phyloP scores from a whole-genome alignment of 208 protist species.

The Angomonas desouzai region DNA sequence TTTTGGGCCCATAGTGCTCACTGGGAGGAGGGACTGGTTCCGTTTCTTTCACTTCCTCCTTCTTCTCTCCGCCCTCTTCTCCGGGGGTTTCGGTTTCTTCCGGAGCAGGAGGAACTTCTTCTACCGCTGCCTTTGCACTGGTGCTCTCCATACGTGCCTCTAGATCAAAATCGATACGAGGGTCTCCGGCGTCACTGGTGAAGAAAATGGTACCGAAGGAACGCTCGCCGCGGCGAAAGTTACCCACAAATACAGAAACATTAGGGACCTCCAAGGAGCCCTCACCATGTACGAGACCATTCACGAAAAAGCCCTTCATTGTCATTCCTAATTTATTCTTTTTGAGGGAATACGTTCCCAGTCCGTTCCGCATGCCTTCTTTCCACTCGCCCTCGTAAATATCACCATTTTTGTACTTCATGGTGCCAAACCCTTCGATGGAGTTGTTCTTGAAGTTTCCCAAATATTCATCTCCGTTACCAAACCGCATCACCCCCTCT shows the following conservation, averaged over 20 bases:
- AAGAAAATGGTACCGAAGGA: slow-evolving; percentile 77
- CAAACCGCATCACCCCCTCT: slow-evolving; percentile 71
- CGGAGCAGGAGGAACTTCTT: not conserved
- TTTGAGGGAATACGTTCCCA: slow-evolving; percentile 76
- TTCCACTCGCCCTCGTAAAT: slow-evolving; percentile 84
- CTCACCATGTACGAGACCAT: slow-evolving; percentile 82
- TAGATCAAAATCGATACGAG: not conserved
- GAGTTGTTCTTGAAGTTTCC: slow-evolving; percentile 63
- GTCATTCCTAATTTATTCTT: slow-evolving; percentile 49
- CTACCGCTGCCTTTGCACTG: not conserved
- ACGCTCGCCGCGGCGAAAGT: slow-evolving; percentile 72
- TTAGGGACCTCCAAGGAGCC: slow-evolving; percentile 63
- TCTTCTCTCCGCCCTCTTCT: slow-evolving; percentile 1
- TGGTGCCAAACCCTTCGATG: slow-evolving; percentile 70
- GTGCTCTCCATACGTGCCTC: not conserved
- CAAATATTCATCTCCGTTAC: slow-evolving; percentile 86
- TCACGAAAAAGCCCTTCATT: slow-evolving; percentile 70
- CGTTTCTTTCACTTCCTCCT: too few species aligned
- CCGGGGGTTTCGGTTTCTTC: not conserved
- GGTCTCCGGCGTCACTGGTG: slow-evolving; percentile 9
- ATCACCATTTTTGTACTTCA: slow-evolving; percentile 75
- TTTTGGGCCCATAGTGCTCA: not conserved
- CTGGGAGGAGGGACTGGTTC: too few species aligned
- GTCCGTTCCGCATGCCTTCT: slow-evolving; percentile 79
- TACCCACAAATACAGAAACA: slow-evolving; percentile 71